Evolutionary conservation across 2,329 filamentous ascomycete species (phyloP).

Genomic region (Pseudogymnoascus verrucosus): DNA sequence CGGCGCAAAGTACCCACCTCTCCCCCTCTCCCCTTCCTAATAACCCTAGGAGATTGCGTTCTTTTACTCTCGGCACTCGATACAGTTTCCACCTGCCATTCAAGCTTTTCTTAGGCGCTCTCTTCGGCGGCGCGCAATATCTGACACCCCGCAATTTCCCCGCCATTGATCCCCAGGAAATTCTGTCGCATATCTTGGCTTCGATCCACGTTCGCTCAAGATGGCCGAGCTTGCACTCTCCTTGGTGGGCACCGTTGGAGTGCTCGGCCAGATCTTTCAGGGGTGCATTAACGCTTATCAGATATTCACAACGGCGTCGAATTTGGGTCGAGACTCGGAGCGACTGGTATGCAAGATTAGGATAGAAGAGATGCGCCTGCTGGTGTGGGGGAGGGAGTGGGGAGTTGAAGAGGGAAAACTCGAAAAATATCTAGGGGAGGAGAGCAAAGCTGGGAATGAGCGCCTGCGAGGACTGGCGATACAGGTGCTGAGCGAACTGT

Average conservation of each 20-base stretch:
- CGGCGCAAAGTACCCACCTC: neutral
- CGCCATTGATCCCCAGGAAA: neutral
- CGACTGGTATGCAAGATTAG: constrained; percentile 40
- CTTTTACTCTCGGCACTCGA: neutral
- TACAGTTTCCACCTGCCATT: neutral
- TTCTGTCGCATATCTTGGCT: neutral
- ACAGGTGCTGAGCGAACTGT: constrained; percentile 36
- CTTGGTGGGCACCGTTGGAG: constrained; percentile 36
- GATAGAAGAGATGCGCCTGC: constrained; percentile 42
- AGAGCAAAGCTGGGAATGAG: constrained; percentile 28
- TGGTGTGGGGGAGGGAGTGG: constrained; percentile 42
- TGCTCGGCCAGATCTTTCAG: constrained; percentile 40
- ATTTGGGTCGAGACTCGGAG: constrained; percentile 37
- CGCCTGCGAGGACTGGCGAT: constrained; percentile 32
- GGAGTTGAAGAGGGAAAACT: constrained; percentile 38
- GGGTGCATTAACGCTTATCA: constrained; percentile 39
- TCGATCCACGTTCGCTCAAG: constrained; percentile 10
- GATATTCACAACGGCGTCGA: constrained; percentile 36
- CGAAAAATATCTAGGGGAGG: constrained; percentile 34
- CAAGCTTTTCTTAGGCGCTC: constrained; percentile 7
- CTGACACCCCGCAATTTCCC: constrained; percentile 2
- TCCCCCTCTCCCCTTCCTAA: neutral
- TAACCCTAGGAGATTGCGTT: neutral
- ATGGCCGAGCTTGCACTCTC: constrained; percentile 36
- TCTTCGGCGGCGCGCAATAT: neutral